phyloP scores from a whole-genome alignment of 2,329 filamentous ascomycete species.

The Colletotrichum lupini region DNA sequence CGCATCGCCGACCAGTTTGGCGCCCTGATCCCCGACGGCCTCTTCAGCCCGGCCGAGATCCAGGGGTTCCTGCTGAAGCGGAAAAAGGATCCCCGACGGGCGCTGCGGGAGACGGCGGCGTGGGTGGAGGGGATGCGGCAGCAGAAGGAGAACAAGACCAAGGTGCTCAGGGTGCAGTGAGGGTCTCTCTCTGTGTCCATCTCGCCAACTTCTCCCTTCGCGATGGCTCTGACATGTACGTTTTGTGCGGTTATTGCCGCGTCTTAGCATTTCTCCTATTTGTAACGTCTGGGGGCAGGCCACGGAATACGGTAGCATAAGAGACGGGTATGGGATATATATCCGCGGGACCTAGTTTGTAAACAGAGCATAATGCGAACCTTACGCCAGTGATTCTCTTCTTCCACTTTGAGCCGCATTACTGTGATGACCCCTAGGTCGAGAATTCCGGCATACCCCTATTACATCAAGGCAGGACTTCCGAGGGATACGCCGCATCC shows the following conservation, averaged over 20 bases:
- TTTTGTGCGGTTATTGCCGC: background rate
- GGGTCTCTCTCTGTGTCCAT: too few relatives aligned
- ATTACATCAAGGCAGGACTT: background rate
- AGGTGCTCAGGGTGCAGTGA: conserved; percentile 61
- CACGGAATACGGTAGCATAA: background rate
- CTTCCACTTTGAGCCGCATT: background rate
- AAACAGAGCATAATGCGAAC: background rate
- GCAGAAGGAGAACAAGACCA: conserved; percentile 62
- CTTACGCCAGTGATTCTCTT: background rate
- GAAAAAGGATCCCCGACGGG: conserved; percentile 67
- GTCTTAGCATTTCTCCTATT: too few relatives aligned
- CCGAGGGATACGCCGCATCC: conserved; percentile 24
- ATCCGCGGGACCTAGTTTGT: background rate
- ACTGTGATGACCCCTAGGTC: background rate
- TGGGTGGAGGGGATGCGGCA: conserved; percentile 65
- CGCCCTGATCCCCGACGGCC: conserved; percentile 60
- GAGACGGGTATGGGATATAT: background rate
- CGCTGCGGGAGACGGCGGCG: conserved; percentile 61
- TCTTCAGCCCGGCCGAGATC: conserved; percentile 70
- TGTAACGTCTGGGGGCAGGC: too few relatives aligned
- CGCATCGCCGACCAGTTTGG: conserved; percentile 62
- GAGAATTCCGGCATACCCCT: background rate
- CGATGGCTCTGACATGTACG: background rate
- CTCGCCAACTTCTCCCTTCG: too few relatives aligned
- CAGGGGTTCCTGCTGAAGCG: conserved; percentile 73